Evolutionary conservation across 495 filamentous ascomycete genomes (phyloP).

Genomic region (Friedmanniomyces simplex): DNA sequence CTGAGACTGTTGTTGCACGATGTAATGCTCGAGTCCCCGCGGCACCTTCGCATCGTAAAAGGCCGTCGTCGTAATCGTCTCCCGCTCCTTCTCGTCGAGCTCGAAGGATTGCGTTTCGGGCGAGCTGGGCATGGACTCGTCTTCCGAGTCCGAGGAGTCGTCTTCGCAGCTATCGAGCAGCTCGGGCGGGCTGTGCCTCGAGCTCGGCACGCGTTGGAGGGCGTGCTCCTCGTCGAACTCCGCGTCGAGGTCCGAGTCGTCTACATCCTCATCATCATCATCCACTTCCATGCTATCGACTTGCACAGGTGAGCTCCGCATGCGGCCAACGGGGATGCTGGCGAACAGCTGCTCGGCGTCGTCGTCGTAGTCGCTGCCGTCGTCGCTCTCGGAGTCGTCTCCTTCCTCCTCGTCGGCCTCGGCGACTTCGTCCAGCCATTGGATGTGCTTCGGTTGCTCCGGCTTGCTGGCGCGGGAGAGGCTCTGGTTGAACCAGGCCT

Average conservation of each 20-base stretch:
- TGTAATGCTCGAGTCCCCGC: slow-evolving; percentile 17
- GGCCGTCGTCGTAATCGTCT: slow-evolving; percentile 43
- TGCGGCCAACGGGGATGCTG: not conserved
- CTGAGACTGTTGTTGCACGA: slow-evolving; percentile 6
- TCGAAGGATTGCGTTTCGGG: slow-evolving; percentile 55
- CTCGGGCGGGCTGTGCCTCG: slow-evolving; percentile 67
- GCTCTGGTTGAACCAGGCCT: slow-evolving; percentile 95
- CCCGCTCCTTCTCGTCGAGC: slow-evolving; percentile 58
- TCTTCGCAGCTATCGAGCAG: slow-evolving; percentile 51
- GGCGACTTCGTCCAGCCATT: slow-evolving; percentile 74
- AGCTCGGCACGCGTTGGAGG: slow-evolving; percentile 57
- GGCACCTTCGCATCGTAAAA: slow-evolving; percentile 33
- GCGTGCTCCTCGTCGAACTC: slow-evolving; percentile 55
- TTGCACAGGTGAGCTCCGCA: slow-evolving; percentile 1
- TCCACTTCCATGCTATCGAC: slow-evolving; percentile 36
- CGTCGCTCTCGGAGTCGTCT: slow-evolving; percentile 52
- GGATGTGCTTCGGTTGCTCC: slow-evolving; percentile 57
- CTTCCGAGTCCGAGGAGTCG: slow-evolving; percentile 47
- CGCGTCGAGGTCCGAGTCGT: slow-evolving; percentile 46
- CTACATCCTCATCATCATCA: slow-evolving; percentile 45
- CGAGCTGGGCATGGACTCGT: slow-evolving; percentile 74
- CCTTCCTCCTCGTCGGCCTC: slow-evolving; percentile 70
- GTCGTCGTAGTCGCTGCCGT: slow-evolving; percentile 34
- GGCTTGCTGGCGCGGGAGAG: slow-evolving; percentile 59
- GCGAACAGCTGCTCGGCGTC: slow-evolving; percentile 2